phyloP scores from a whole-genome alignment of 345 rosid genomes.

The Kernera saxatilis region DNA sequence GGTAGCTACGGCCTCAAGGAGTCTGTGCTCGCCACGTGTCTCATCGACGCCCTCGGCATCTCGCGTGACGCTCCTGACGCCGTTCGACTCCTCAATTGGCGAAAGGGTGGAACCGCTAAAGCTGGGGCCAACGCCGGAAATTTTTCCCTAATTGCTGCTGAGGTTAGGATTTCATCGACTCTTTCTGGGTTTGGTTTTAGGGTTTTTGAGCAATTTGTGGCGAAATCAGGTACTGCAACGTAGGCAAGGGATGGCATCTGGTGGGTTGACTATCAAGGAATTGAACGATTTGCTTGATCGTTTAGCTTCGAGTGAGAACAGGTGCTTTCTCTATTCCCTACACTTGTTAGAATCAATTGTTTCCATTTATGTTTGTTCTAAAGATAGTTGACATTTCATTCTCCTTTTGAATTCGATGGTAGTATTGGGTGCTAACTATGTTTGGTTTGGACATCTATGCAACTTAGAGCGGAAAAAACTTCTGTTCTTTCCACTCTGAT shows the following conservation, averaged over 20 bases:
- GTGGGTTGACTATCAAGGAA: slow-evolving; percentile 66
- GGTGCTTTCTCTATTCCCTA: slow-evolving; percentile 31
- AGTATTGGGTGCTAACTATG: neutral
- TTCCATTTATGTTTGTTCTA: neutral
- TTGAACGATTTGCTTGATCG: slow-evolving; percentile 77
- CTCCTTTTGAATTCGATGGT: neutral
- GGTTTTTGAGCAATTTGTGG: neutral
- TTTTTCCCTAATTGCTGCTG: slow-evolving; percentile 71
- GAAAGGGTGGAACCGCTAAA: slow-evolving; percentile 65
- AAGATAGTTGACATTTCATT: neutral
- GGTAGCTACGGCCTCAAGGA: slow-evolving; percentile 91
- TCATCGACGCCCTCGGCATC: slow-evolving; percentile 84
- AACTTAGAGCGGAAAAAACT: slow-evolving; percentile 59
- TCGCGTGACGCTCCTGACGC: slow-evolving; percentile 88
- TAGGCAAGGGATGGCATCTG: slow-evolving; percentile 79
- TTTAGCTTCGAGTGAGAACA: slow-evolving; percentile 70
- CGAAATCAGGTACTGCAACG: slow-evolving; percentile 54
- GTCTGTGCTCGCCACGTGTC: slow-evolving; percentile 80
- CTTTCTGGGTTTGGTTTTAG: neutral
- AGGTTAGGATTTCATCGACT: slow-evolving; percentile 31
- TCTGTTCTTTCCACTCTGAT: slow-evolving; percentile 65
- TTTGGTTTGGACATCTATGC: neutral
- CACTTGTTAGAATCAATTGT: neutral
- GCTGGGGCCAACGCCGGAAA: slow-evolving; percentile 80
- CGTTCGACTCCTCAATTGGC: slow-evolving; percentile 88